These are phyloP conservation scores for apple (Malus domestica) DNA, from an alignment of 306 rosid genomes.

Conservation along the genomic window ASM211411v1 NC_041793.1:20942001-20942500, in stretches of 20 bases:
- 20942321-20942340: background rate
- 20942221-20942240: background rate
- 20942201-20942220: background rate
- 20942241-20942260: background rate
- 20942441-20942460: no score
- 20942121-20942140: no score
- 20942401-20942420: background rate
- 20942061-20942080: no score
- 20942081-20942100: no score
- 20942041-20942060: no score
- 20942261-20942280: background rate
- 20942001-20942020: no score
- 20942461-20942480: background rate
- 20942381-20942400: background rate
- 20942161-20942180: background rate
- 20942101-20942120: no score
- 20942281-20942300: background rate
- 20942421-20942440: background rate
- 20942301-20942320: no score
- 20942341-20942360: background rate
- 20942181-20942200: background rate
- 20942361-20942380: background rate
- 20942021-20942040: no score
- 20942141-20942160: background rate
- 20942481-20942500: background rate